Percentiles rank a stretch among this genome's conserved stretches.
These are phyloP conservation scores for Botrytis aclada DNA, from an alignment of 2,329 filamentous ascomycete species.

Conservation along the genomic window DNA sequence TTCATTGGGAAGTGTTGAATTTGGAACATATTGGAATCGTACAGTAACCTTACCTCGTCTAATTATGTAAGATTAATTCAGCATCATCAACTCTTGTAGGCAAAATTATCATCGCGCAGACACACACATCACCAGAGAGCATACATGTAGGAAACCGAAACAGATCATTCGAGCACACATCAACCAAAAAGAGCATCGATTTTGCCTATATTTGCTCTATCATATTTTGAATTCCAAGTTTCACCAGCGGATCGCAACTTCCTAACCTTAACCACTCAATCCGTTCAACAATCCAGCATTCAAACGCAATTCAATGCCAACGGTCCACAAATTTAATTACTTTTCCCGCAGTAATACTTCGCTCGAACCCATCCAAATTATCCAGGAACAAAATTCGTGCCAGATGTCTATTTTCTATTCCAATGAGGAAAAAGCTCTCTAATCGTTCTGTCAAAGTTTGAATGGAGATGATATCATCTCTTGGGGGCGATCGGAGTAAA, in stretches of 20 bases:
- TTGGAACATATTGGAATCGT: too few relatives aligned
- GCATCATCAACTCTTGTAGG: background rate
- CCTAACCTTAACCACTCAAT: background rate
- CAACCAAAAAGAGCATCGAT: background rate
- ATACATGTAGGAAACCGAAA: background rate
- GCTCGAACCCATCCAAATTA: background rate
- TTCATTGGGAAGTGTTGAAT: background rate
- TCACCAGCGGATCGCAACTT: background rate
- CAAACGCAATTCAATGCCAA: background rate
- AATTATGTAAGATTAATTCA: too few relatives aligned
- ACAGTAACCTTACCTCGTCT: too few relatives aligned
- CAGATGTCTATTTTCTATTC: background rate
- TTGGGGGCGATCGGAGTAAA: background rate
- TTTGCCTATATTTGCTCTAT: background rate
- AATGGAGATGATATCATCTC: background rate
- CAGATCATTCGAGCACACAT: background rate
- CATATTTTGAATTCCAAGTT: background rate
- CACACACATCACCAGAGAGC: background rate
- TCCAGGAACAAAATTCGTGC: background rate
- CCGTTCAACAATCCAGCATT: background rate
- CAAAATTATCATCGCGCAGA: too few relatives aligned
- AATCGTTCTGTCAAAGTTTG: background rate
- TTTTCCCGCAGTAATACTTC: background rate
- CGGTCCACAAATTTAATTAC: conserved; percentile 8
- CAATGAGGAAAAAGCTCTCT: background rate